Base-by-base conservation (phyloP, 371 early-diverging fungal species). In the Mortierella sp. region DNA sequence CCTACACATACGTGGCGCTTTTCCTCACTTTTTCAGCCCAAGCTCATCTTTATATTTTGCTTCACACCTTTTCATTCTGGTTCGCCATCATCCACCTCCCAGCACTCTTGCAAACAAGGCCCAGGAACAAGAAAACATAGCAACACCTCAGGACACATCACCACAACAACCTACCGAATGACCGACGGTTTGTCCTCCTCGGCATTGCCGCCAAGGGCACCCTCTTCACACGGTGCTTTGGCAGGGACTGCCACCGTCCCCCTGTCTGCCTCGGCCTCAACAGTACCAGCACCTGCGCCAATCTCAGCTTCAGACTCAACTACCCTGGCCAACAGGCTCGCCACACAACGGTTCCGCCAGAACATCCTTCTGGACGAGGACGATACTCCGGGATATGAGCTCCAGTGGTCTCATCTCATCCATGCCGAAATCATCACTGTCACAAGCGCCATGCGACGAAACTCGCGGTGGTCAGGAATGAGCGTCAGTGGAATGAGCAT, bases 391-490 rank as follows among this genome's bases (percentile, higher is more conserved):
- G 81, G 75, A 51, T 91, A 91, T 73, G 95, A 95, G 81, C 82
- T 94, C 21, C 83, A 88, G 55, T 95, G 96, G 96, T 81, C 88
- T n/a, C 94, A 95, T 82, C 88, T 97, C 55, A 88, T 97, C 55
- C 93, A 95, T 88, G 91, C 94, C 19, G 97, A 97, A 88, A 95
- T 96, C 69, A 93, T 93, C 74, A 91, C 91, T 78, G 96, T 97
- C 57, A 94, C 94, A 26, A 93, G 91, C 80, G 93, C 94, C 48
- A 96, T 97, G 96, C 91, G 96, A n/a, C 95, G 95, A 88, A 96
- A 95, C 87, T 93, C 95, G 73, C 93, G 96, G 34, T 97, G 96
- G 96, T 92, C 94, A 64, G 94, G 94, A 44, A 91, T 92, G 89
- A 91, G 90, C 50, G 92, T 92, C 26, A 91, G 87, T 82, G 90